Evolutionary conservation across 192 early-diverging fungal species (phyloP).

Genomic region (Coemansia sp.): DNA sequence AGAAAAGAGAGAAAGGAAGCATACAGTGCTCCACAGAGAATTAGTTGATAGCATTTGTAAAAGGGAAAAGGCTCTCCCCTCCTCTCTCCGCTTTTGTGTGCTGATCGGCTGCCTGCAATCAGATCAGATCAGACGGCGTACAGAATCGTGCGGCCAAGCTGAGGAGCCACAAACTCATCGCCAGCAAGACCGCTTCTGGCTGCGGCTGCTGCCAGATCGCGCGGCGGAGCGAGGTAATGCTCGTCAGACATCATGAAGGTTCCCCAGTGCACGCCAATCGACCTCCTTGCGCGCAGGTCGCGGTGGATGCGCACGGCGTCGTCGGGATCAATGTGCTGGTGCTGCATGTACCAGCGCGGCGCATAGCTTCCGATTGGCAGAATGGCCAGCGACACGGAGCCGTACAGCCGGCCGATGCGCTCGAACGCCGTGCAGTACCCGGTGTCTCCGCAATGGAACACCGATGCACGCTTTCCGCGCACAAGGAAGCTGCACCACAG

Average conservation of each 20-base stretch:
- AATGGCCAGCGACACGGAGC: constrained; percentile 70
- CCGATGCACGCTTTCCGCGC: constrained; percentile 20
- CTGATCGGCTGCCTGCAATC: too few species aligned
- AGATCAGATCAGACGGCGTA: constrained; percentile 5
- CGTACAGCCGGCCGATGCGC: constrained; percentile 71
- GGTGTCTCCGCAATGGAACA: constrained; percentile 67
- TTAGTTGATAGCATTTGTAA: too few species aligned
- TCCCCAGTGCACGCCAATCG: constrained; percentile 87
- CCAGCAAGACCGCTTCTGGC: constrained; percentile 22
- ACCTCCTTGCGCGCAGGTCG: constrained; percentile 64
- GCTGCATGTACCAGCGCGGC: constrained; percentile 75
- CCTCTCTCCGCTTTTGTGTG: too few species aligned
- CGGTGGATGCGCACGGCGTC: constrained; percentile 82
- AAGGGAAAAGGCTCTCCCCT: too few species aligned
- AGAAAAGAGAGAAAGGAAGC: too few species aligned
- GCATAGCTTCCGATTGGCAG: constrained; percentile 87
- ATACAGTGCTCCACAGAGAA: too few species aligned
- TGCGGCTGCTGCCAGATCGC: constrained; percentile 57
- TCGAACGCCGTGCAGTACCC: constrained; percentile 90
- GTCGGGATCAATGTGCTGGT: constrained; percentile 75
- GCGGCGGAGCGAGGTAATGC: constrained; percentile 67
- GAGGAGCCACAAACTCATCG: constrained; percentile 36
- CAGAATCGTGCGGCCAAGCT: constrained; percentile 38
- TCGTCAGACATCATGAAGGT: constrained; percentile 82
- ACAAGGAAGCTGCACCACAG: constrained; percentile 81